Evolutionary conservation across 2,329 filamentous ascomycete genomes (phyloP), one percentile per base, ranked within the genome.

Genomic region (Pseudogymnoascus sp.): DNA sequence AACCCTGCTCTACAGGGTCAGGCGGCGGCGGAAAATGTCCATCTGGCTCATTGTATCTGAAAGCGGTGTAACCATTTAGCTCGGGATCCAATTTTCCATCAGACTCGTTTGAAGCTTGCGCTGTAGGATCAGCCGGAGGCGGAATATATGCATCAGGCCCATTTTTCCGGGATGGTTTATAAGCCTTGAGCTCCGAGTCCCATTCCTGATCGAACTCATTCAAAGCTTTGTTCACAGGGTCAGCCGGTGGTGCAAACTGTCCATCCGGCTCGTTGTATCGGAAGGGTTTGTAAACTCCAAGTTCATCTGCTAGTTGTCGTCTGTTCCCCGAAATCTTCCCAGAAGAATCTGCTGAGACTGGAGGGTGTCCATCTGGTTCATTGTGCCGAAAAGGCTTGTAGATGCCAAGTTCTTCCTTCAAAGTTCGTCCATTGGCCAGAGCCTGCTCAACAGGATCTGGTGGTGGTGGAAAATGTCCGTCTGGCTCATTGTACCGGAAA

Each of bases 241-340:
- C 64, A 15, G 68, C 62, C 10, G 67, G 23, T 4, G 60, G 58
- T 23, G 57, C 19, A 9, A 35, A 65, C 34, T 74, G 71, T 35
- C 76, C 76, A 63, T 79, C 71, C 0, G 71, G 71, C 60, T 75
- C 72, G n/a, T 74, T 66, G 15, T 66, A 39, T 18, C 64, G 64
- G n/a, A 70, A 65, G 0, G 74, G 71, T 21, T 70, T 69, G 65
- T 77, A 77, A 58, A 70, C 69, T 62, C 68, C 34, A 10, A 38
- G 21, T 15, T 62, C 59, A 28, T 41, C 57, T 8, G 26, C 23
- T 13, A 35, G 38, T n/a, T 28, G 26, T 13, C 21, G 57, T 15
- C 39, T 52, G 45, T 52, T 52, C 59, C 72, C 71, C 3, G 74
- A 70, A 13, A 69, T 62, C 33, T 73, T 71, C 59, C 71, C 72